Percentiles rank a stretch among this genome's conserved stretches.
Conservation (phyloP, 2,329 filamentous ascomycete species). For the Didymella arachidicola region DNA sequence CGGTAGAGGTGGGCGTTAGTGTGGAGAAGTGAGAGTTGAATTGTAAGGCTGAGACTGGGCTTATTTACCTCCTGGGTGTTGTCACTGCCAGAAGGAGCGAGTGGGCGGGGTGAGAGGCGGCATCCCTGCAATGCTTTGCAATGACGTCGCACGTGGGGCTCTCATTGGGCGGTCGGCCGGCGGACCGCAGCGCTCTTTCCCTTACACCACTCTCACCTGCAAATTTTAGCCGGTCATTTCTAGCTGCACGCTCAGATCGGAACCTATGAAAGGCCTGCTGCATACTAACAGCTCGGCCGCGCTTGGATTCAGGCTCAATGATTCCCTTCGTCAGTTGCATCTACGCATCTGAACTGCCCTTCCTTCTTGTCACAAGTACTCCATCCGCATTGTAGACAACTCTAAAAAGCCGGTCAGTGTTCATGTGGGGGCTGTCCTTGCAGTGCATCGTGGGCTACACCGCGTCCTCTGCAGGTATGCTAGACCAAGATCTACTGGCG, state of each 20-base stretch:
- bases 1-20: slow-evolving; percentile 13
- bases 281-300: not conserved
- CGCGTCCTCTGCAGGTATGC: slow-evolving; percentile 5
- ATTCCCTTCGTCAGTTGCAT: not conserved
- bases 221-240: slow-evolving; percentile 19
- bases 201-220: slow-evolving; percentile 19
- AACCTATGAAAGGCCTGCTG: not conserved
- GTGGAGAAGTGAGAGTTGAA: slow-evolving; percentile 7
- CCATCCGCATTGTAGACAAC: not conserved
- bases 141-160: slow-evolving; percentile 37
- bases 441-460: slow-evolving; percentile 27
- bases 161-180: slow-evolving; percentile 19
- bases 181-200: slow-evolving; percentile 16
- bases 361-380: slow-evolving; percentile 14
- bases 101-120: slow-evolving; percentile 13
- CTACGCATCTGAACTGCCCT: not conserved
- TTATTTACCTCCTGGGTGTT: slow-evolving; percentile 22
- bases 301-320: not conserved
- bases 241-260: not conserved
- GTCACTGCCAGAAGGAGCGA: slow-evolving; percentile 31
- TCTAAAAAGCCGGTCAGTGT: slow-evolving; percentile 18
- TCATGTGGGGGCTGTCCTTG: slow-evolving; percentile 27
- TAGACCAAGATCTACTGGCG: not conserved
- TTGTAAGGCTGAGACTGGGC: slow-evolving; percentile 19
- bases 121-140: slow-evolving; percentile 3